Percentiles rank a stretch among this genome's conserved stretches.
Evolutionary conservation across 225 moss, liverwort and hornwort genomes (phyloP).

Genomic region (Straminergon stramineum): DNA sequence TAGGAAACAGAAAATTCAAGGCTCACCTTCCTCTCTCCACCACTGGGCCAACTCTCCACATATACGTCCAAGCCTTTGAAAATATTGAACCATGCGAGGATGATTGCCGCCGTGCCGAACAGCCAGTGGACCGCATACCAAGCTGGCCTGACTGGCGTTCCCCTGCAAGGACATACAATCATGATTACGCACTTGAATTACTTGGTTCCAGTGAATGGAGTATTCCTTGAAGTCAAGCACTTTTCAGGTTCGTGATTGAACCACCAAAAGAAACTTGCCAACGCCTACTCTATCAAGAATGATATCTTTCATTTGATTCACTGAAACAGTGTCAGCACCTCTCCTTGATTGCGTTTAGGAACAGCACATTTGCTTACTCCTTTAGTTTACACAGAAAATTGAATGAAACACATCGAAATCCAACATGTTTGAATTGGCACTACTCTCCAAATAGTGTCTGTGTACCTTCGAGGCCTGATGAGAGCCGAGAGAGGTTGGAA

Average conservation of each 20-base stretch:
- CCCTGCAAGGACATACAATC: not conserved
- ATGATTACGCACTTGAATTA: not conserved
- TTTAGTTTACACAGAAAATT: not conserved
- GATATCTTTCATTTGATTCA: not conserved
- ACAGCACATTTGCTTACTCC: not conserved
- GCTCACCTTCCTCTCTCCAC: not conserved
- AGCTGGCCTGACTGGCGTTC: not conserved
- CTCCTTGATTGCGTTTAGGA: not conserved
- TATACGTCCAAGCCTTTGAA: not conserved
- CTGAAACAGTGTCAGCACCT: not conserved
- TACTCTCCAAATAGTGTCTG: not conserved
- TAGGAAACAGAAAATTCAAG: not conserved
- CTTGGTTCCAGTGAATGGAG: not conserved
- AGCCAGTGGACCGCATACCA: not conserved
- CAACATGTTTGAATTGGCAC: not conserved
- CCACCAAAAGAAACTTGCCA: not conserved
- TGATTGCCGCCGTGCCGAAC: not conserved
- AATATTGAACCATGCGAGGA: not conserved
- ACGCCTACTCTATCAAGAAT: not conserved
- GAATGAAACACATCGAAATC: not conserved
- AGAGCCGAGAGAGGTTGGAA: not conserved
- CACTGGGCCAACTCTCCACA: not conserved
- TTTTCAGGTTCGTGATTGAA: not conserved
- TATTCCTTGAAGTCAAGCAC: not conserved
- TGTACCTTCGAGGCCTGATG: constrained; percentile 6